Conservation (phyloP, 2,329 filamentous ascomycete species). For the Pestalotiopsis sp. region DNA sequence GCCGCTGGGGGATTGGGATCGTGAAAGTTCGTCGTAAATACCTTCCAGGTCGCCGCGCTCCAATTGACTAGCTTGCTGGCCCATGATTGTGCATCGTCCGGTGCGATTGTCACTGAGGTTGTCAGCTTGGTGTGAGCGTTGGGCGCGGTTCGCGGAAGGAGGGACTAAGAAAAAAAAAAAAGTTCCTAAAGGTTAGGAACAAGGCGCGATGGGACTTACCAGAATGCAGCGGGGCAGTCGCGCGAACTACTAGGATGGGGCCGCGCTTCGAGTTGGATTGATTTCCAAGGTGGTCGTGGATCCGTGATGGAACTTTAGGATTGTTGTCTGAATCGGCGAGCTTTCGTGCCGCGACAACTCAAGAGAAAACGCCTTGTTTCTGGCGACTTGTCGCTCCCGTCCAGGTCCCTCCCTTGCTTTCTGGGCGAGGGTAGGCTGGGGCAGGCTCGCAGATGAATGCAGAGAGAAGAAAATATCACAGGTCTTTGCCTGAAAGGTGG, state of each 20-base stretch:
- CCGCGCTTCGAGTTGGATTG: background rate
- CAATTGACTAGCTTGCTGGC: conserved; percentile 7
- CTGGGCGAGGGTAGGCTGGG: too few species aligned
- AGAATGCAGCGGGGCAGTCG: background rate
- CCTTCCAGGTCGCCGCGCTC: background rate
- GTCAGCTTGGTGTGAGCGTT: background rate
- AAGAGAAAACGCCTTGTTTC: too few species aligned
- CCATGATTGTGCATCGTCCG: conserved; percentile 9
- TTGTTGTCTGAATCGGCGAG: background rate
- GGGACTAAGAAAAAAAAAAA: background rate
- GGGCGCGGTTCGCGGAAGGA: background rate
- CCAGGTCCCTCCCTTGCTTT: too few species aligned
- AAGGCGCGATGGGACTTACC: background rate
- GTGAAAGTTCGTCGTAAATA: background rate
- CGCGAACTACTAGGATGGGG: background rate
- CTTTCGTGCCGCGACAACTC: too few species aligned
- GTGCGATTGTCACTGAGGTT: background rate
- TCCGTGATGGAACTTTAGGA: too few species aligned
- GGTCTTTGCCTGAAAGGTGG: too few species aligned
- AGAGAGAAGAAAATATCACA: too few species aligned
- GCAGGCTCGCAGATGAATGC: too few species aligned
- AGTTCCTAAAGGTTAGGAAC: background rate
- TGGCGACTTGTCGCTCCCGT: too few species aligned
- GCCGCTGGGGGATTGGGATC: background rate
- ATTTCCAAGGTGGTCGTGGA: background rate